Evolutionary conservation across 169 alveolate species (phyloP).

Genomic region (Perkinsus olseni): DNA sequence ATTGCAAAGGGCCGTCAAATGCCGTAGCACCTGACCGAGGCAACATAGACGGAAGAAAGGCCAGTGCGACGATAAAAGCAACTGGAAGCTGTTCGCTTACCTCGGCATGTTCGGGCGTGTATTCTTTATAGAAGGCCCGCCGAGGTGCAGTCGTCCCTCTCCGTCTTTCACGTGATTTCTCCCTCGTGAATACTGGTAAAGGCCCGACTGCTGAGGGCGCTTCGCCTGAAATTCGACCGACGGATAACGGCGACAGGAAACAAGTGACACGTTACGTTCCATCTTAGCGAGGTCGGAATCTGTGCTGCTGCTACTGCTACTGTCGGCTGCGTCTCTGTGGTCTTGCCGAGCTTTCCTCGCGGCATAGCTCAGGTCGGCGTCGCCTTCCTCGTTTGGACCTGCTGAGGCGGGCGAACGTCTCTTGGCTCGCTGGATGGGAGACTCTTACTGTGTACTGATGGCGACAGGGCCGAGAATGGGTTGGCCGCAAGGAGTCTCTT

Average conservation of each 20-base stretch:
- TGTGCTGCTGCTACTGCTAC: background rate
- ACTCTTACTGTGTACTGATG: background rate
- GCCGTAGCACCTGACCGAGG: background rate
- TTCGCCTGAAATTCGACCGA: background rate
- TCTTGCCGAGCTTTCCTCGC: background rate
- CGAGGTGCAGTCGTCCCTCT: background rate
- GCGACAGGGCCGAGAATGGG: background rate
- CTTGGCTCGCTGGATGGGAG: background rate
- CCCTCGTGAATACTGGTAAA: background rate
- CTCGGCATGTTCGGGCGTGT: background rate
- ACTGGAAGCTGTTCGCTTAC: no score
- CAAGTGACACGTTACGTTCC: background rate
- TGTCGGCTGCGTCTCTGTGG: background rate
- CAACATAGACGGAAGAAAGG: background rate
- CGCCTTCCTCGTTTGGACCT: background rate
- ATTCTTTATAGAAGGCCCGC: background rate
- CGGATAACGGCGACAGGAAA: background rate
- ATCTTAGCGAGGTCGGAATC: background rate
- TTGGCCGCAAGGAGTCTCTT: background rate
- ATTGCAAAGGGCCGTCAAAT: background rate
- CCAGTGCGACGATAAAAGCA: no score
- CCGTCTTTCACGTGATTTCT: background rate
- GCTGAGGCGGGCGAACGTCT: background rate
- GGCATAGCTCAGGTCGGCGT: background rate
- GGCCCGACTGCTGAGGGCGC: background rate